These are phyloP conservation scores for Hansenula anomala DNA, from an alignment of 1,139 yeast genomes.

Conservation along the genomic window DNA sequence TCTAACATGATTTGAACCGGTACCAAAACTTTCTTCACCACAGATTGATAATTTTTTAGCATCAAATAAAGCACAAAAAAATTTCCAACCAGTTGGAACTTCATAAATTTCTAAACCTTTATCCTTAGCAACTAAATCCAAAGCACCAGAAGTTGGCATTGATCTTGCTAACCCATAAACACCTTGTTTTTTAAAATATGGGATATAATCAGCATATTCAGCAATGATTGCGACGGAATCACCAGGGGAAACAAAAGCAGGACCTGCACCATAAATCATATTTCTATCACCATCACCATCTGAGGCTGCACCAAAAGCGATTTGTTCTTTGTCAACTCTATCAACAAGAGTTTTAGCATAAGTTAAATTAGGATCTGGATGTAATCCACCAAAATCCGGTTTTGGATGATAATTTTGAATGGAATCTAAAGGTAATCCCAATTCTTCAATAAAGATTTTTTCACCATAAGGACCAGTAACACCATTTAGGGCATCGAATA, in stretches of 20 bases:
- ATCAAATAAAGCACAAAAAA: slow-evolving; percentile 92
- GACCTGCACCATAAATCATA: slow-evolving; percentile 95
- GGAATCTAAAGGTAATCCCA: slow-evolving; percentile 65
- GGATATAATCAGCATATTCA: slow-evolving; percentile 81
- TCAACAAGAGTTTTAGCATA: slow-evolving; percentile 88
- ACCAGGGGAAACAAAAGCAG: slow-evolving; percentile 97
- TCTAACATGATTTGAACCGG: slow-evolving; percentile 95
- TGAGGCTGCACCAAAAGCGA: slow-evolving; percentile 96
- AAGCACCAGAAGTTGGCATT: slow-evolving; percentile 96
- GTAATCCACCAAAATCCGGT: slow-evolving; percentile 95
- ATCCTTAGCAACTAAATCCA: slow-evolving; percentile 83
- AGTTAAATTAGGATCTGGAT: slow-evolving; percentile 96
- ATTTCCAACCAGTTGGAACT: slow-evolving; percentile 99
- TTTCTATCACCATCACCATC: slow-evolving; percentile 99
- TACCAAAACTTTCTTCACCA: slow-evolving; percentile 98
- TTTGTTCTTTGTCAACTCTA: slow-evolving; percentile 70
- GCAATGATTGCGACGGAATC: slow-evolving; percentile 97
- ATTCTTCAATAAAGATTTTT: slow-evolving; percentile 77
- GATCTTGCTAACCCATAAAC: slow-evolving; percentile 95
- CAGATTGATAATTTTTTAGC: slow-evolving; percentile 91
- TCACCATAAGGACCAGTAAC: slow-evolving; percentile 97
- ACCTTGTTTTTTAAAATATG: slow-evolving; percentile 84
- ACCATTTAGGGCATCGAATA: slow-evolving; percentile 91
- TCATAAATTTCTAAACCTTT: slow-evolving; percentile 79
- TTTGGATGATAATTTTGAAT: slow-evolving; percentile 76